Base-by-base conservation (phyloP, 805 yeast species). In the Saccharomycopsis fibuligera region DNA sequence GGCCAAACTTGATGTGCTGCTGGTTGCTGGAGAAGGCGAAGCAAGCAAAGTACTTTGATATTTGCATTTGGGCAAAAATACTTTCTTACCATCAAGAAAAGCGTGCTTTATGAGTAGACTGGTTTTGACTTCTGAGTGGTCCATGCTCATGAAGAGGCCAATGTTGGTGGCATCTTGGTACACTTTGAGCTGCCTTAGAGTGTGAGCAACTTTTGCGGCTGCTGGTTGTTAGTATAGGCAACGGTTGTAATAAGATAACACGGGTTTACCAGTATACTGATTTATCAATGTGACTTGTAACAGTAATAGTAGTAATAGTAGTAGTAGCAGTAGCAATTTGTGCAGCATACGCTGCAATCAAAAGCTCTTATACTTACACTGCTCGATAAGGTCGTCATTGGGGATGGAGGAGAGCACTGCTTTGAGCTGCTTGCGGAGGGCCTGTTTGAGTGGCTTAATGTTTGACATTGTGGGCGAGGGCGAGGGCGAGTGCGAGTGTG, bases 81-180 rank as follows among this genome's bases (percentile, higher is more conserved):
- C 81, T 2, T 53, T 45, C 53, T 81, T 83, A 2, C 70, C 66
- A 44, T 68, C 62, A 0, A 59, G 59, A 48, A 84, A 79, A 8
- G 86, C 76, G 16, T 67, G 52, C 39, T 67, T 56, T 2, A 90
- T 75, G 9, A 89, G 62, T 0, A 60, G 61, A 8, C 62, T 57
- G 0, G 96, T 89, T 48, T 75, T 75, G 1, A 85, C 68, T 63
- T 90, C 97, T 44, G 79, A 72, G 19, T 64, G 55, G 1, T 83
- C 87, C 89, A 90, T 83, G 61, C 76, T 79, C 85, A 89, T 76
- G 58, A 78, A 90, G 27, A 87, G 59, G 0, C 83, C 96, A 2
- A 89, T 61, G 3, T 61, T 68, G 8, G 58, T 56, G 0, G 89
- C 77, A 0, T 54, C 45, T 45, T 61, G 54, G 56, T 79, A 81